Percentiles rank a stretch among this genome's conserved stretches.
These are phyloP conservation scores for Cladosporium sp. DNA, from an alignment of 2,329 filamentous ascomycete species.

Conservation along the genomic window DNA sequence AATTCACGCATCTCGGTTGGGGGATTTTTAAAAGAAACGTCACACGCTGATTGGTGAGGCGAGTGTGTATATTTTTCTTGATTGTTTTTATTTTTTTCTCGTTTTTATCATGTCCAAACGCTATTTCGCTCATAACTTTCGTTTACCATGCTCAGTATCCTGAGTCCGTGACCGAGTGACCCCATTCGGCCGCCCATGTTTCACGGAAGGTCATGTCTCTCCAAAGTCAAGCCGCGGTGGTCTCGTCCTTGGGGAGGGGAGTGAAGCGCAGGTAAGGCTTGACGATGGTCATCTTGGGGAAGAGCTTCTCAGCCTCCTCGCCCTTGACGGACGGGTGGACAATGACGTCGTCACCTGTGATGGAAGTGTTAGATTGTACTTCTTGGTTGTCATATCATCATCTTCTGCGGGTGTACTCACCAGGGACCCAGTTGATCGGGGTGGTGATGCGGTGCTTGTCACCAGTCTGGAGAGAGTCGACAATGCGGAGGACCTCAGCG, in stretches of 20 bases:
- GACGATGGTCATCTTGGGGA: slow-evolving; percentile 57
- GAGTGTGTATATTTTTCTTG: background rate
- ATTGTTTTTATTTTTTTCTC: slow-evolving; percentile 8
- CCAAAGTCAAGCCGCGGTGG: slow-evolving; percentile 41
- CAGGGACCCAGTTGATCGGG: slow-evolving; percentile 58
- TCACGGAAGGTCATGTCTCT: slow-evolving; percentile 21
- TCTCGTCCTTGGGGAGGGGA: slow-evolving; percentile 56
- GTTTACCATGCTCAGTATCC: slow-evolving; percentile 2
- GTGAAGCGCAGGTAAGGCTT: slow-evolving; percentile 61
- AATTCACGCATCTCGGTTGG: background rate
- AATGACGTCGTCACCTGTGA: slow-evolving; percentile 52
- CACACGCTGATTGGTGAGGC: background rate
- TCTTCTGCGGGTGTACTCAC: background rate
- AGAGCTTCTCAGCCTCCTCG: slow-evolving; percentile 55
- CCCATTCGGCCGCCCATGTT: slow-evolving; percentile 25
- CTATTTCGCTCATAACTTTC: slow-evolving; percentile 13
- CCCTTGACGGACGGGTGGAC: slow-evolving; percentile 57
- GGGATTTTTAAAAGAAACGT: background rate
- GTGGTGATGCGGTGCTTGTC: slow-evolving; percentile 59
- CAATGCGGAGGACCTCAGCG: slow-evolving; percentile 49
- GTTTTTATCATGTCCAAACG: slow-evolving; percentile 6
- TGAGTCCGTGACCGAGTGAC: slow-evolving; percentile 10
- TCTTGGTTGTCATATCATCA: too few species aligned
- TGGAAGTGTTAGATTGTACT: background rate
- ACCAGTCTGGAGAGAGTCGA: slow-evolving; percentile 52